phyloP scores from a whole-genome alignment of 495 filamentous ascomycete genomes.

The Aspergillus incahuasiensis region DNA sequence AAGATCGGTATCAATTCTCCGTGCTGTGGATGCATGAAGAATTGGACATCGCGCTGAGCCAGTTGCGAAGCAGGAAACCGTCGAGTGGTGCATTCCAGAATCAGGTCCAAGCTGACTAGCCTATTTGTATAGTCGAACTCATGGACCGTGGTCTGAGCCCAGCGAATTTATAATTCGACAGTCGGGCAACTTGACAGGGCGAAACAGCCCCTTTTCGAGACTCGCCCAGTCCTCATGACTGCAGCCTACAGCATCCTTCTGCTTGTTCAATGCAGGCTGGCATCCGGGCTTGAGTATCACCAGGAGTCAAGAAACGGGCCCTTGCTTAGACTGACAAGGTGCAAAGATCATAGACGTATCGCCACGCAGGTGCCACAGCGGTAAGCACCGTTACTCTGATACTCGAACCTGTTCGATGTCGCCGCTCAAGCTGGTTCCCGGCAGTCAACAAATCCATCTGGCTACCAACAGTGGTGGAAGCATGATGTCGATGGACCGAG shows the following conservation, averaged over 20 bases:
- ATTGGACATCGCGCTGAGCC: not conserved
- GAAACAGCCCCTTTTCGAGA: not conserved
- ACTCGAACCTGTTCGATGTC: not conserved
- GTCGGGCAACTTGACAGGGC: not conserved
- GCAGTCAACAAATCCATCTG: not conserved
- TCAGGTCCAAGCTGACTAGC: not conserved
- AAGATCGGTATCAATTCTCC: not conserved
- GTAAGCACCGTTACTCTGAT: not conserved
- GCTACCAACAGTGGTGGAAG: not conserved
- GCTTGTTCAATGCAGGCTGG: not conserved
- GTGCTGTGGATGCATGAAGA: not conserved
- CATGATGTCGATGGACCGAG: not conserved
- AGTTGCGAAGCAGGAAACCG: not conserved
- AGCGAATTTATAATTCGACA: not conserved
- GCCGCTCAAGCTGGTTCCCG: not conserved
- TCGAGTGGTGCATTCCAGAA: not conserved
- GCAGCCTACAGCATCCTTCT: not conserved
- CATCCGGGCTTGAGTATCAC: not conserved
- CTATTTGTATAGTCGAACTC: not conserved
- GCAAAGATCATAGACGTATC: not conserved
- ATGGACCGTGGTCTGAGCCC: not conserved
- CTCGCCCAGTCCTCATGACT: not conserved
- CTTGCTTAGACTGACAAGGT: not conserved
- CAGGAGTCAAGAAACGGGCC: not conserved
- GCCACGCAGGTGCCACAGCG: not conserved